Evolutionary conservation across 2,329 filamentous ascomycete species (phyloP), one percentile per base, ranked within the genome.

Genomic region (Emmonsiellopsis sp.): DNA sequence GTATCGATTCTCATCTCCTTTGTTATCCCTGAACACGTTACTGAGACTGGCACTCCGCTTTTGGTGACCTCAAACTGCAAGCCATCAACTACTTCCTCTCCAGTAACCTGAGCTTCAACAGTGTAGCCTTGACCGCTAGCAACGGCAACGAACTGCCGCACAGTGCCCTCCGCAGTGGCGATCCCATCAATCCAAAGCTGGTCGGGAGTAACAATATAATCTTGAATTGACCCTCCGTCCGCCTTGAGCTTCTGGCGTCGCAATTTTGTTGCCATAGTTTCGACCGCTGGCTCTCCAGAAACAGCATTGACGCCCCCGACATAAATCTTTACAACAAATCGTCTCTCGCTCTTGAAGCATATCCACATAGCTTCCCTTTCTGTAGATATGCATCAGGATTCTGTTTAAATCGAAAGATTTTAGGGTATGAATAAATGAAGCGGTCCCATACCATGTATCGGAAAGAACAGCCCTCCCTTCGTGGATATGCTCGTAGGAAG

Each of bases 111-210:
- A 2, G 66, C 65, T 58, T 78, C 75, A 6, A 77, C 66, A 0
- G 70, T 69, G 51, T 75, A 74, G 1, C 73, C 72, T 11, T 61
- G 62, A 1, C 69, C 70, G 31, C 70, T 56, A 0, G 73, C 70
- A 68, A 74, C 74, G 1, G 75, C 74, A 2, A 77, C 71, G 54
- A 79, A 78, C 55, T 79, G 76, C 8, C 71, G 66, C 4, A 77
- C 71, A 1, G 61, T 60, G 1, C 68, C 68, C 32, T 68, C 56
- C 0, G 45, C 48, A 1, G 55, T 60, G 1, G 67, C 66, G 34
- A 75, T 68, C 1, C 73, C 74, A 59, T 77, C 72, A 0, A 77
- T 61, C 72, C 69, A 74, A 2, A 53, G 50, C 53, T 76, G 74
- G 0, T 51, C 34, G 1, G 69, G 70, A 3, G 70, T 61, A 9